These are phyloP conservation scores for Phytophthora sojae DNA, from an alignment of 352 stramenopile genomes.

Conservation along the genomic window DNA sequence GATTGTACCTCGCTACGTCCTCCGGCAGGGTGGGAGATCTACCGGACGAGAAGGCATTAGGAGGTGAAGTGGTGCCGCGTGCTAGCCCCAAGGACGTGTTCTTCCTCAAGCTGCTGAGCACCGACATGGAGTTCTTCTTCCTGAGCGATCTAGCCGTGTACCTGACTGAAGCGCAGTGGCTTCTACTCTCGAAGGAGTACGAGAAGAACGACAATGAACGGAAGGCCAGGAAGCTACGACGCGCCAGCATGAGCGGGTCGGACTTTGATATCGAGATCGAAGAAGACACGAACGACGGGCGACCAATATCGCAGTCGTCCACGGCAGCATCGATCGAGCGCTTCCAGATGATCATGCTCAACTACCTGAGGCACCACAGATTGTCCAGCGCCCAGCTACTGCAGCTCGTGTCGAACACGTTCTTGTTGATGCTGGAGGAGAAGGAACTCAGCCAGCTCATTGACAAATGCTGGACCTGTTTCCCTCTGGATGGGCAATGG, in stretches of 20 bases:
- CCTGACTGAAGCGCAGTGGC: conserved; percentile 72
- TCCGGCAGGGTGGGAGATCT: conserved; percentile 35
- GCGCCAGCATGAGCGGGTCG: conserved; percentile 12
- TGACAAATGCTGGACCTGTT: conserved; percentile 47
- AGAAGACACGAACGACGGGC: conserved; percentile 29
- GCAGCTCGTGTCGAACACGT: conserved; percentile 46
- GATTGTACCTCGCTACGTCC: conserved; percentile 62
- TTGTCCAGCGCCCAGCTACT: conserved; percentile 56
- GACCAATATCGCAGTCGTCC: conserved; percentile 6
- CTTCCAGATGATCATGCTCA: conserved; percentile 71
- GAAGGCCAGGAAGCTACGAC: conserved; percentile 33
- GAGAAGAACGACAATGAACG: too few relatives aligned
- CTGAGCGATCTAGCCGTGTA: conserved; percentile 65
- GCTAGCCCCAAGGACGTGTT: conserved; percentile 58
- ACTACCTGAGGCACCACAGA: conserved; percentile 63
- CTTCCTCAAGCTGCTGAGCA: conserved; percentile 60
- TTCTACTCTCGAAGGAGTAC: conserved; percentile 66
- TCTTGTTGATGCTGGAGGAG: conserved; percentile 58
- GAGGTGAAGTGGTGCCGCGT: background rate
- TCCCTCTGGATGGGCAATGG: conserved; percentile 50
- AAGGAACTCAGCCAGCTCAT: conserved; percentile 49
- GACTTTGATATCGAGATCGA: conserved; percentile 25
- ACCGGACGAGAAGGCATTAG: conserved; percentile 12
- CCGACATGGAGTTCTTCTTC: conserved; percentile 80
- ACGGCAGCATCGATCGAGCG: conserved; percentile 47